A percentile compares a stretch with the other conserved stretches of the same genome.
phyloP scores from a whole-genome alignment of 2,329 filamentous ascomycete species.

The Cercospora sp. region DNA sequence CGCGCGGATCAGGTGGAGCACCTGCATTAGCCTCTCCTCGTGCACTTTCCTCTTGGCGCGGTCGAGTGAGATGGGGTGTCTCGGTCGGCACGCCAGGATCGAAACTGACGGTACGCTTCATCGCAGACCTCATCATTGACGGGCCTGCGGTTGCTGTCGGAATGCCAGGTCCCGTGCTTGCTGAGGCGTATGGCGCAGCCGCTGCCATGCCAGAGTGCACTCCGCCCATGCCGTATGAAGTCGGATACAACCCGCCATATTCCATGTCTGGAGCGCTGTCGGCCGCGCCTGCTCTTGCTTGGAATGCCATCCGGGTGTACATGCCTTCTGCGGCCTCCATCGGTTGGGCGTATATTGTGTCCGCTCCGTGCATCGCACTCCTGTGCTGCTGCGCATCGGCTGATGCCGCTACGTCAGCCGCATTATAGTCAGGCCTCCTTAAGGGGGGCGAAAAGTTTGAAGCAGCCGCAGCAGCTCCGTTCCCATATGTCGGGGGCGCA shows the following conservation, averaged over 20 bases:
- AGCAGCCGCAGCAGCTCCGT: neutral
- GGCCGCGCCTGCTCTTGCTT: neutral
- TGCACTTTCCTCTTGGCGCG: constrained; percentile 22
- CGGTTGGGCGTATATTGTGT: neutral
- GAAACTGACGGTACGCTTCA: constrained; percentile 16
- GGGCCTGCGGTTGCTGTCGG: constrained; percentile 2
- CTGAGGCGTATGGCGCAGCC: neutral
- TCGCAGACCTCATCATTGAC: neutral
- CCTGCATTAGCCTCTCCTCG: constrained; percentile 23
- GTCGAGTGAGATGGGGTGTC: constrained; percentile 12
- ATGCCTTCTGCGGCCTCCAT: neutral
- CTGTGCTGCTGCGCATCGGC: neutral
- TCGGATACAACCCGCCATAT: neutral
- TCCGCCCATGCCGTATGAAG: neutral
- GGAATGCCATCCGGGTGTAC: neutral
- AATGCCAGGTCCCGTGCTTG: neutral
- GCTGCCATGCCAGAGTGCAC: neutral
- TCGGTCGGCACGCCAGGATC: constrained; percentile 10
- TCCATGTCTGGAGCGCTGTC: neutral
- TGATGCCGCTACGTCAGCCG: neutral
- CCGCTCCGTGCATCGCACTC: neutral
- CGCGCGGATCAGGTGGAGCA: constrained; percentile 9
- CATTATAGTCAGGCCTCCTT: neutral
- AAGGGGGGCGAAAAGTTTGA: neutral
- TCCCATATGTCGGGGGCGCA: neutral